Evolutionary conservation across 2,329 filamentous ascomycete genomes (phyloP).

Genomic region (Huntiella savannae): DNA sequence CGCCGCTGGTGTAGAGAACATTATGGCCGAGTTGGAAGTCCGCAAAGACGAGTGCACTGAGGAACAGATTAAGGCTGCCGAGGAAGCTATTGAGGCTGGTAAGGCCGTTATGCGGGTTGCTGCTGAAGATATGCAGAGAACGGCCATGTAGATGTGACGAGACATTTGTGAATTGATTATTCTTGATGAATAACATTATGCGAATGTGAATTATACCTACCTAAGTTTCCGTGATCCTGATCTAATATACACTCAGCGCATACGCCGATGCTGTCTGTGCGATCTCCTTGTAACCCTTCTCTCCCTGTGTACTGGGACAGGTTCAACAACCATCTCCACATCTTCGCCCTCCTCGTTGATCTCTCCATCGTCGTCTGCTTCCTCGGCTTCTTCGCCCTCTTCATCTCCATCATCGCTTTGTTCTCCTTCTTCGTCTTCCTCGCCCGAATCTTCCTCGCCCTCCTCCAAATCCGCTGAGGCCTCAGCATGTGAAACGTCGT

Average conservation of each 20-base stretch:
- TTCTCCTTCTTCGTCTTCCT: constrained; percentile 31
- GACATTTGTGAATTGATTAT: not conserved
- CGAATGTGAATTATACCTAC: too few relatives aligned
- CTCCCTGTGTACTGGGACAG: constrained; percentile 19
- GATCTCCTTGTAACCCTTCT: constrained; percentile 23
- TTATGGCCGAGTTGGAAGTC: constrained; percentile 61
- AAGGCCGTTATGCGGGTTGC: constrained; percentile 18
- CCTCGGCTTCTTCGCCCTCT: constrained; percentile 50
- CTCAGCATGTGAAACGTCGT: too few relatives aligned
- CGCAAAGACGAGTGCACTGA: constrained; percentile 26
- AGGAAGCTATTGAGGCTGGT: constrained; percentile 31
- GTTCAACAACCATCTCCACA: constrained; percentile 30
- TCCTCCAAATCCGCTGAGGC: constrained; percentile 45
- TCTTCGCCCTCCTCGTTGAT: constrained; percentile 32
- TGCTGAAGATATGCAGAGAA: constrained; percentile 1
- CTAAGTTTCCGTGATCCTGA: not conserved
- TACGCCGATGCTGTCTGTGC: constrained; percentile 34
- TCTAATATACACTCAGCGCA: constrained; percentile 32
- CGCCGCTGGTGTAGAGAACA: constrained; percentile 45
- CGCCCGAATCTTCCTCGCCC: constrained; percentile 53
- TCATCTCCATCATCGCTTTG: constrained; percentile 76
- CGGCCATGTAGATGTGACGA: too few relatives aligned
- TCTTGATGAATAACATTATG: not conserved
- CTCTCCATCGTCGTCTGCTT: constrained; percentile 27
- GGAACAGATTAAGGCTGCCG: constrained; percentile 36